These are phyloP conservation scores for Balakata baccata DNA, from an alignment of 345 rosid genomes.

Conservation along the genomic window DNA sequence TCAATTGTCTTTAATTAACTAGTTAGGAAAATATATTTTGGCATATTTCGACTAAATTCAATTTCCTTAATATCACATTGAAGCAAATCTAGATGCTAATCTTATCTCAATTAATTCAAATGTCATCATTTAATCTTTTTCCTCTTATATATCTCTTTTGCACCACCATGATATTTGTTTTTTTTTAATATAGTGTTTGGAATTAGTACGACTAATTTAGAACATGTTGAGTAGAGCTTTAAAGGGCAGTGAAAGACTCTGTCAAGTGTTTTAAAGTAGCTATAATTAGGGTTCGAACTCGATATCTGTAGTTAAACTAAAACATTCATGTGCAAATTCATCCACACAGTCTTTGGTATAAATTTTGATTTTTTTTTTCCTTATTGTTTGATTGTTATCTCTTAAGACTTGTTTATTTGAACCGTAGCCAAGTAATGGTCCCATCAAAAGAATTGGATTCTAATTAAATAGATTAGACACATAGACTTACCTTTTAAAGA, in stretches of 20 bases:
- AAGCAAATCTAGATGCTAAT: neutral
- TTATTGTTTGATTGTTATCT: too few relatives aligned
- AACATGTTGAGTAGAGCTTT: too few relatives aligned
- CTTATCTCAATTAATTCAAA: constrained; percentile 8
- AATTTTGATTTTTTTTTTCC: too few relatives aligned
- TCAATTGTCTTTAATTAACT: neutral
- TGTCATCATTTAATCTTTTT: neutral
- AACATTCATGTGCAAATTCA: too few relatives aligned
- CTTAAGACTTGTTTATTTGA: constrained; percentile 3
- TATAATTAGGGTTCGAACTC: too few relatives aligned
- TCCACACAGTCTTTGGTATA: too few relatives aligned
- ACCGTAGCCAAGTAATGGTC: neutral
- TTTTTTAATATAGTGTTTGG: too few relatives aligned
- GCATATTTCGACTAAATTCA: neutral
- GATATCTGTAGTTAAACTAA: too few relatives aligned
- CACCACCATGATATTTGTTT: too few relatives aligned
- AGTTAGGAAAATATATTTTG: neutral
- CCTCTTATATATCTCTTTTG: neutral
- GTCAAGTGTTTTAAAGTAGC: too few relatives aligned
- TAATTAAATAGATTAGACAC: neutral
- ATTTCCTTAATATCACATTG: neutral
- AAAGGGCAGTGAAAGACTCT: too few relatives aligned
- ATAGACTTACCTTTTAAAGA: neutral
- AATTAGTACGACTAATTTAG: too few relatives aligned
- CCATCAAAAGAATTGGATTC: neutral